Base-by-base conservation (phyloP, 176 grass and related monocot genomes). In the Puccinellia tenuiflora region DNA sequence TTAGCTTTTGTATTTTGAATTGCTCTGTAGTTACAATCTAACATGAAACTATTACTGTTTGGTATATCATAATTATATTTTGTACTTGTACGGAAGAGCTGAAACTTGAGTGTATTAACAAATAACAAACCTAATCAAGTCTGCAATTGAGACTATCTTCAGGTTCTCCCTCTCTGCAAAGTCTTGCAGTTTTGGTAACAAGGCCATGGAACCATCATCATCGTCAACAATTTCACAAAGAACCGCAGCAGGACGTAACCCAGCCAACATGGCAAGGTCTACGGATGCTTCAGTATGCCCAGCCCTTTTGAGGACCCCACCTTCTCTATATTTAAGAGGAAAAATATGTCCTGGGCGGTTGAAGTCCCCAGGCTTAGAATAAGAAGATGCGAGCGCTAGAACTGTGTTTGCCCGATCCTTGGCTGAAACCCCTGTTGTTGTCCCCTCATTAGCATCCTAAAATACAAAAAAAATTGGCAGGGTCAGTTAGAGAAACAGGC, bases 251-350 rank as follows among this genome's bases (percentile, higher is more conserved):
- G 92, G 95, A 28, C 90, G 84, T 64, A 94, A 86, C 30, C 90
- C 95, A 88, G 92, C 95, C 60, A 97, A 81, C 84, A 94, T 65
- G 16, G 95, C 92, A 60, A 97, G 90, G 83, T 97, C 95, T 70
- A 97, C 92, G 25, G 92, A 97, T 84, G 95, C 95, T 89, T 94
- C 92, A 62, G 95, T 97, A 87, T 98, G 95, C 42, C 95, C 95
- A 83, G 92, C 95, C 82, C 95, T 92, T 92, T 94, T 98, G 28
- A 98, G 79, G 48, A 98, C 95, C 77, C 95, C 95, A 30, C 95
- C 95, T 86, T 98, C 95, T 87, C 88, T 91, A 76, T 97, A 97
- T 75, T 97, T 97, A 74, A 97, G 84, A 82, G 95, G 95, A 56
- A 92, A 97, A 76, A 94, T 97, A 88, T 94, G 95, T 47, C 95